Conservation (phyloP, 345 rosid genomes). For the Hypericum perforatum region DNA sequence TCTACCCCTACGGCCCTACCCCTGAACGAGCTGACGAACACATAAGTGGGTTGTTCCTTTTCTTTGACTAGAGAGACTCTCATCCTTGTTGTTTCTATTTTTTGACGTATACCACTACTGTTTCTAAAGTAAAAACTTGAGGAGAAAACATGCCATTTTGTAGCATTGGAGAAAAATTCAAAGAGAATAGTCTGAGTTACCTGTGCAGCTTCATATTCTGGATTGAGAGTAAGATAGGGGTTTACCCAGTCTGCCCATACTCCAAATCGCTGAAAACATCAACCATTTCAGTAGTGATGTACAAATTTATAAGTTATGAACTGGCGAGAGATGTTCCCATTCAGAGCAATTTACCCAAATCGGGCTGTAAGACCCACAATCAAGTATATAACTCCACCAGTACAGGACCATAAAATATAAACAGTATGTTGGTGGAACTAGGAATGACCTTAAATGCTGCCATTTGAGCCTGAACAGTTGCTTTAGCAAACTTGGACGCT, state of each 20-base stretch:
- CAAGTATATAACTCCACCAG: background rate
- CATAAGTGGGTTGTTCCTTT: no score
- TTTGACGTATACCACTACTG: no score
- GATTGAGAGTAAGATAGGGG: conserved; percentile 87
- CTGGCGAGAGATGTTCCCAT: no score
- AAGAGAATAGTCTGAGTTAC: conserved; percentile 34
- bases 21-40: no score
- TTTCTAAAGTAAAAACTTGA: no score
- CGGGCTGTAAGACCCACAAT: background rate
- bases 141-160: no score
- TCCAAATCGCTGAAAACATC: conserved; percentile 73
- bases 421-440: conserved; percentile 7
- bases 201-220: conserved; percentile 94
- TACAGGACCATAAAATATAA: background rate
- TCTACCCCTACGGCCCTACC: no score
- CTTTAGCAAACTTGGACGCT: conserved; percentile 87
- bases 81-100: no score
- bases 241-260: conserved; percentile 92
- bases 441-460: conserved; percentile 68
- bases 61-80: no score
- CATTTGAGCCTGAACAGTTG: conserved; percentile 93
- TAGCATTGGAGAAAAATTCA: no score
- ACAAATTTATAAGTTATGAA: no score
- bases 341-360: background rate
- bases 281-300: conserved; percentile 2